Conservation (phyloP, 345 rosid genomes). For the Rhizophora mangle region DNA sequence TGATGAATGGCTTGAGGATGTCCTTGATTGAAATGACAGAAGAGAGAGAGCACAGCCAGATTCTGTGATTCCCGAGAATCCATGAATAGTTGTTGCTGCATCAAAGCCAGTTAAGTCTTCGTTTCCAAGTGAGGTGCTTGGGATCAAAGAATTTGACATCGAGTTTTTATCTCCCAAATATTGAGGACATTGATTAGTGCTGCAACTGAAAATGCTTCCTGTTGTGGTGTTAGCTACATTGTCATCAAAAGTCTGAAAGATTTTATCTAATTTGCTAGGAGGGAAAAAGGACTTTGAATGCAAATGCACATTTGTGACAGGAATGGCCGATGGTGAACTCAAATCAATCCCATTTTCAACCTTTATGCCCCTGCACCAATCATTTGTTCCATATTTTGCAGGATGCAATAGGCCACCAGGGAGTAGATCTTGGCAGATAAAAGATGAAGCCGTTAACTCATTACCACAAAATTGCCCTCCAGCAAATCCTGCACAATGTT, state of each 20-base stretch:
- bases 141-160: constrained; percentile 33
- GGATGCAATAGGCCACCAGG: constrained; percentile 35
- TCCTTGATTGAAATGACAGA: constrained; percentile 55
- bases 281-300: constrained; percentile 34
- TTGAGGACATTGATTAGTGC: constrained; percentile 21
- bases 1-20: constrained; percentile 30
- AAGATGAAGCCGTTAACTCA: constrained; percentile 37
- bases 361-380: constrained; percentile 46
- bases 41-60: constrained; percentile 64
- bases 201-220: constrained; percentile 26
- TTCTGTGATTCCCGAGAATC: constrained; percentile 32
- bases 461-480: constrained; percentile 37
- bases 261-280: constrained; percentile 30
- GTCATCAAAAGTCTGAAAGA: constrained; percentile 31
- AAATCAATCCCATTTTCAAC: constrained; percentile 42
- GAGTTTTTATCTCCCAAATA: constrained; percentile 31
- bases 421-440: constrained; percentile 54
- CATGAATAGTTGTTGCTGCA: constrained; percentile 34
- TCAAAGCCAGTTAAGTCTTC: constrained; percentile 33
- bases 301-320: constrained; percentile 27
- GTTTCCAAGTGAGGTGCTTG: constrained; percentile 32
- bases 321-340: constrained; percentile 33
- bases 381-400: constrained; percentile 38
- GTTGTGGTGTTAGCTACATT: constrained; percentile 25
- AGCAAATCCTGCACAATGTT: constrained; percentile 30